These are phyloP conservation scores for Draba incana DNA, from an alignment of 345 rosid species.

Conservation along the genomic window DNA sequence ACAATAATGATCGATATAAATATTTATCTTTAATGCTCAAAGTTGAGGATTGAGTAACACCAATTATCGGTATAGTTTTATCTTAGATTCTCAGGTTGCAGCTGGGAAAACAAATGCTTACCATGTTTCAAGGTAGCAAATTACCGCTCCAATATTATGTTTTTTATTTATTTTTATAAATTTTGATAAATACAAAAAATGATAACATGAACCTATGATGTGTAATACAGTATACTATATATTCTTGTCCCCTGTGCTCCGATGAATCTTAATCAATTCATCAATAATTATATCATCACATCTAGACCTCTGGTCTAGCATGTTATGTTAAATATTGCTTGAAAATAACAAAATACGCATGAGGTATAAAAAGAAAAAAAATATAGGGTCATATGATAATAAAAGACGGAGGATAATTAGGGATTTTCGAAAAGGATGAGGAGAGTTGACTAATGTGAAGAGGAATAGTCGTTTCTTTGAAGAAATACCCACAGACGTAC, in stretches of 20 bases:
- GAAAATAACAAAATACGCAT: not conserved
- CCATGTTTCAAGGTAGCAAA: slow-evolving; percentile 10
- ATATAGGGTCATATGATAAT: too few relatives aligned
- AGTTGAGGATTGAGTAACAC: not conserved
- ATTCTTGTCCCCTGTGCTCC: not conserved
- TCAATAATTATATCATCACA: not conserved
- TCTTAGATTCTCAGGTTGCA: slow-evolving; percentile 15
- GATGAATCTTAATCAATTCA: not conserved
- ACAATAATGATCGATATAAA: too few relatives aligned
- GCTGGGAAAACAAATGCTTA: too few relatives aligned
- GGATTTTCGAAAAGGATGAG: not conserved
- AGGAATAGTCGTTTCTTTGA: not conserved
- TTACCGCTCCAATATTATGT: not conserved
- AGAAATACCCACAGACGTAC: not conserved
- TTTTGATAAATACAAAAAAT: not conserved
- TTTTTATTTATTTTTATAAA: too few relatives aligned
- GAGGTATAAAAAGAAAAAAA: not conserved
- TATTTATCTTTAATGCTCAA: too few relatives aligned
- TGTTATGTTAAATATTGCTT: not conserved
- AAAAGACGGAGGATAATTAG: not conserved
- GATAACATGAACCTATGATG: not conserved
- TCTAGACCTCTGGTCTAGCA: not conserved
- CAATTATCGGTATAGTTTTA: not conserved
- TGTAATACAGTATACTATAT: too few relatives aligned
- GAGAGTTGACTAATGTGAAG: slow-evolving; percentile 11